phyloP scores from a whole-genome alignment of 345 rosid species.

The Lepidium africanum region DNA sequence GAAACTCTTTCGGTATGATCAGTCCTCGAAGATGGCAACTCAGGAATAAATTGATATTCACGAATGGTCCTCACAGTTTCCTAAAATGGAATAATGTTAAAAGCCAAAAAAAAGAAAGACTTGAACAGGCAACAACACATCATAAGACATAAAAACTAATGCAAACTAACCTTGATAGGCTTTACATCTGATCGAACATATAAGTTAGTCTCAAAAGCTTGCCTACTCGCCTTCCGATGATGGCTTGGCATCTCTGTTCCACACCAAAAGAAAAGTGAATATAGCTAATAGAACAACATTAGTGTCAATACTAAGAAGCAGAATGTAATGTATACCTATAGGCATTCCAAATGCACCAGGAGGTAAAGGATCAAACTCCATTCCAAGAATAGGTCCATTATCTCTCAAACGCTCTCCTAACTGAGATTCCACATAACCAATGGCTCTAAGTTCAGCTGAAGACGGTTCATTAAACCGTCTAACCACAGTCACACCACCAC shows the following conservation, averaged over 20 bases:
- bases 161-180: constrained; percentile 40
- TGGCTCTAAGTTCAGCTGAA: constrained; percentile 49
- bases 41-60: constrained; percentile 87
- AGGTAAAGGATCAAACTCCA: constrained; percentile 93
- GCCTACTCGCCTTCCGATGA: constrained; percentile 38
- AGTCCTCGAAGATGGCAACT: constrained; percentile 60
- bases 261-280: neutral
- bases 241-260: constrained; percentile 44
- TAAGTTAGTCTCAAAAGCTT: constrained; percentile 42
- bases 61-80: constrained; percentile 48
- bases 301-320: neutral
- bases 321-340: constrained; percentile 41
- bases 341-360: constrained; percentile 97
- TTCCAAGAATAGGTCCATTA: constrained; percentile 80
- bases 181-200: constrained; percentile 51
- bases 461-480: constrained; percentile 55
- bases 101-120: neutral
- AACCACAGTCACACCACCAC: constrained; percentile 37
- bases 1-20: constrained; percentile 51
- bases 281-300: neutral
- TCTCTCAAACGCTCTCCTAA: constrained; percentile 78
- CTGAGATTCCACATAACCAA: constrained; percentile 70
- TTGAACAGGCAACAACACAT: neutral
- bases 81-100: neutral
- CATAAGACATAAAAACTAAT: neutral